Percentiles rank a stretch among this genome's conserved stretches.
phyloP scores from a whole-genome alignment of 345 rosid genomes.

The Odontarrhena argentea region DNA sequence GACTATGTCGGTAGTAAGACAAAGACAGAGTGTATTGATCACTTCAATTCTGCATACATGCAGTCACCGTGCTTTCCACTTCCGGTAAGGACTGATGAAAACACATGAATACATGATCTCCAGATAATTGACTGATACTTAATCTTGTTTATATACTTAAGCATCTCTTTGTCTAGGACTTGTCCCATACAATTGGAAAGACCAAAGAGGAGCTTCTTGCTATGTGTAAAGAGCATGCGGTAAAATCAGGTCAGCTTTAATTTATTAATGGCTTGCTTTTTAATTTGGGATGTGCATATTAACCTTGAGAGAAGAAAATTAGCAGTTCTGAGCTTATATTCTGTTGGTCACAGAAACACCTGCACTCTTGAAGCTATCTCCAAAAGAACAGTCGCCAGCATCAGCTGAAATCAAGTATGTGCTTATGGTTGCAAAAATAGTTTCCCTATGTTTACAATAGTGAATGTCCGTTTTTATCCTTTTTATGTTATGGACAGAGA shows the following conservation, averaged over 20 bases:
- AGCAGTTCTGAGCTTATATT: constrained; percentile 19
- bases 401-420: constrained; percentile 61
- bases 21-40: constrained; percentile 70
- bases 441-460: constrained; percentile 1
- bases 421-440: constrained; percentile 28
- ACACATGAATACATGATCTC: constrained; percentile 8
- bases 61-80: constrained; percentile 83
- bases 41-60: constrained; percentile 77
- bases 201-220: constrained; percentile 91
- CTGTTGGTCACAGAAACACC: constrained; percentile 51
- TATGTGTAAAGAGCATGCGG: constrained; percentile 61
- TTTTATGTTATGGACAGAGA: constrained; percentile 47
- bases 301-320: not conserved
- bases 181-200: constrained; percentile 88
- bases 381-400: constrained; percentile 54
- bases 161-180: constrained; percentile 52
- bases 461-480: constrained; percentile 24
- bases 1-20: constrained; percentile 89
- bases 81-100: constrained; percentile 59
- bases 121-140: not conserved
- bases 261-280: constrained; percentile 8
- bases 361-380: constrained; percentile 46
- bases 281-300: constrained; percentile 3
- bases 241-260: constrained; percentile 58
- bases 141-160: constrained; percentile 17